These are phyloP conservation scores for Nicotiana tabacum DNA, from an alignment of 257 asterid species.

Conservation along the genomic window DNA sequence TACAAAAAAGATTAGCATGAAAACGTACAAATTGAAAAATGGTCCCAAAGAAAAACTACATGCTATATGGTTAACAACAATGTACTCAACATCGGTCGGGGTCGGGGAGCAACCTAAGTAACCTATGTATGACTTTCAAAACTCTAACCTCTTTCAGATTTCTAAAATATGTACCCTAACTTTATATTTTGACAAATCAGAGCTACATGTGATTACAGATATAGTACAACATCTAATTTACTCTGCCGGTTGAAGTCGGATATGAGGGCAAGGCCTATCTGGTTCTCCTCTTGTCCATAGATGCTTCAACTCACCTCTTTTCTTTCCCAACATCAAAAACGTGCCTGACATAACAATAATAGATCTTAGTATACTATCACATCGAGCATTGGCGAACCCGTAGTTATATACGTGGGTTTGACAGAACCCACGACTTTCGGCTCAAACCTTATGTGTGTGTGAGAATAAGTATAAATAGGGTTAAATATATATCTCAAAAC, in stretches of 20 bases:
- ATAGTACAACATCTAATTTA: not conserved
- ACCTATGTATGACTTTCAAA: conserved; percentile 1
- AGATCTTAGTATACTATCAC: not conserved
- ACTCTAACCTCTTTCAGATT: not conserved
- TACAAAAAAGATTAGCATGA: no score
- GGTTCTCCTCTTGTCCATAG: conserved; percentile 91
- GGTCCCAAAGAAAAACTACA: no score
- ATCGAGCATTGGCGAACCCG: not conserved
- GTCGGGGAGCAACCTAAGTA: not conserved
- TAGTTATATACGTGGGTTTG: no score
- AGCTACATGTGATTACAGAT: conserved; percentile 8
- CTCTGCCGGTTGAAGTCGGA: conserved; percentile 36
- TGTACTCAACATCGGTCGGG: not conserved
- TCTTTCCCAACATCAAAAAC: conserved; percentile 51
- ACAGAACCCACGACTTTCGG: no score
- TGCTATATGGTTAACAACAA: not conserved
- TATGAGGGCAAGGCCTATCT: conserved; percentile 66
- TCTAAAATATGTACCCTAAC: conserved; percentile 9
- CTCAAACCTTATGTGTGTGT: no score
- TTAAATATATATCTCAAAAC: no score
- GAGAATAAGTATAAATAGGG: no score
- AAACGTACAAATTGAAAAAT: no score
- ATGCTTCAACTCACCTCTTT: conserved; percentile 75
- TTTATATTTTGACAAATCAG: conserved; percentile 4
- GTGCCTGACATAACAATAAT: conserved; percentile 48